phyloP scores from a whole-genome alignment of 2,329 filamentous ascomycete genomes.

The Colletotrichum sp. region DNA sequence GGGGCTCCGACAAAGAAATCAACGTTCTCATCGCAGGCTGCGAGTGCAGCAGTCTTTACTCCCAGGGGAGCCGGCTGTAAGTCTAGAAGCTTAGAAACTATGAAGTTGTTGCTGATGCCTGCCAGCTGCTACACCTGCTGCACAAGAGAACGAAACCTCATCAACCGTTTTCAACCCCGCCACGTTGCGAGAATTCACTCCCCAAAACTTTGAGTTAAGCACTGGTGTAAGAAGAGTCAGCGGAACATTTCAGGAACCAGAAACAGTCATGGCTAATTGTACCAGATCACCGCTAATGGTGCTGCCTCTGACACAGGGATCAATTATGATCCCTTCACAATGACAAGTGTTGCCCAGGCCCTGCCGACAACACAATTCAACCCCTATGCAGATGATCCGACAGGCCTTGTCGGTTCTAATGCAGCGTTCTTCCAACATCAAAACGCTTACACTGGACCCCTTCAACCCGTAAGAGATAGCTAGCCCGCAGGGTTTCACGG shows the following conservation, averaged over 20 bases:
- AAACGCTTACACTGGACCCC: conserved; percentile 52
- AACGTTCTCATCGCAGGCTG: conserved; percentile 86
- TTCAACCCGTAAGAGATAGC: conserved; percentile 61
- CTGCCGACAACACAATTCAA: conserved; percentile 63
- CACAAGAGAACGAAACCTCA: conserved; percentile 41
- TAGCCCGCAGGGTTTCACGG: neutral
- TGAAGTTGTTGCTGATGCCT: neutral
- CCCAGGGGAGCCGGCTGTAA: conserved; percentile 64
- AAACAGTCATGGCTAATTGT: neutral
- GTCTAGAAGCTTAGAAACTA: neutral
- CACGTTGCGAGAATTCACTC: conserved; percentile 64
- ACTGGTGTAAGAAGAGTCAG: conserved; percentile 44
- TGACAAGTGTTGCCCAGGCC: conserved; percentile 58
- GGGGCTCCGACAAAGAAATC: conserved; percentile 64
- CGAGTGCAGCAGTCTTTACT: conserved; percentile 86
- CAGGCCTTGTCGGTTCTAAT: conserved; percentile 58
- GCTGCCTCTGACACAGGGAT: conserved; percentile 51
- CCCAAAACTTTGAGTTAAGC: conserved; percentile 58
- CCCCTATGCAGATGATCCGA: conserved; percentile 79
- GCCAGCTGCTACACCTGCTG: conserved; percentile 15
- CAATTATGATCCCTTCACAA: conserved; percentile 69
- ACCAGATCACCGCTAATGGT: conserved; percentile 50
- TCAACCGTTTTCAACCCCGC: conserved; percentile 59
- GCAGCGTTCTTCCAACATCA: conserved; percentile 72
- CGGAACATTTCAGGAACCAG: neutral